Base-by-base conservation (phyloP, 768 basidiomycete species). In the Naematelia aurantialba region DNA sequence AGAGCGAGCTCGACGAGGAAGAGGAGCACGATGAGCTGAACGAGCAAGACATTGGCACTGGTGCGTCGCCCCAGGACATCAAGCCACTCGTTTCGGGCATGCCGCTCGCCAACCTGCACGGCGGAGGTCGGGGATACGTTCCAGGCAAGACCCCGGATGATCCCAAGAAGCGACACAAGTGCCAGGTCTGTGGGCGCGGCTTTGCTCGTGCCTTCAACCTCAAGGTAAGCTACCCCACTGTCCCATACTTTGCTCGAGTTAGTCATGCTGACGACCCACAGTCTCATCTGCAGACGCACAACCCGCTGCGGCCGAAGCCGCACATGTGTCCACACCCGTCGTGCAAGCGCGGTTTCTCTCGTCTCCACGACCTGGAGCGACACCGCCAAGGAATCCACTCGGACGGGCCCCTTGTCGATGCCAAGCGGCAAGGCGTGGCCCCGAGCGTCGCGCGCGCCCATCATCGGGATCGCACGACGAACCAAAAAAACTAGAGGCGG, bases 121-220 rank as follows among this genome's bases (percentile, higher is more conserved):
- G 75, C 17, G 75, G 75, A 30, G 75, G 75, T 50, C 65, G 75
- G 29, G 75, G 75, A 2, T 76, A 76, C 57, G 66, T 76, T 27
- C 75, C 75, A 11, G 75, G 75, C 53, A 62, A 75, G 52, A 76
- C 75, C 14, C 75, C 75, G 1, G 72, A 75, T 25, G 75, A 76
- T 54, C 75, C 75, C 2, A 74, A 73, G 66, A 76, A 76, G 58
- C 55, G 68, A 30, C 75, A 76, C 64, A 75, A 73, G 65, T 76
- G 75, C 56, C 58, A 59, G 13, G 58, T 72, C 52, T 76, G 75
- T 47, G 75, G 75, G 52, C 68, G 75, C 88, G 93, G 88, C 1
- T 97, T 97, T 67, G 92, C 91, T 11, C 82, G 92, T 25, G 91
- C 91, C 1, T 96, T 89, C 78, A 97, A 97, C 70, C 79, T 97